Conservation (phyloP, 495 filamentous ascomycete genomes). For the Annulohypoxylon nitens region DNA sequence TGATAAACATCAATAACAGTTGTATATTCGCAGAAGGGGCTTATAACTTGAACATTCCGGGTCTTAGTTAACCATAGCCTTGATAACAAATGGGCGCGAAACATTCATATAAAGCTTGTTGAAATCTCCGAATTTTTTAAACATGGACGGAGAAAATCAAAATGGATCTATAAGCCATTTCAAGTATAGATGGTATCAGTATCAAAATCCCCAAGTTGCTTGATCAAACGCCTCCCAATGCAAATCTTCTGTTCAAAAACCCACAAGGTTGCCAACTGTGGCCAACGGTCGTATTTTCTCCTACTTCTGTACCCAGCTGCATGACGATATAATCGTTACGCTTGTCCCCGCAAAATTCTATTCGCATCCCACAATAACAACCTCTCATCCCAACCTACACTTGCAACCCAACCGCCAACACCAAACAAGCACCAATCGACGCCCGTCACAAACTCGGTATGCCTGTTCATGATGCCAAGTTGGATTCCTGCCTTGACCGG, state of each 20-base stretch:
- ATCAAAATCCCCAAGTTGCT: constrained; percentile 2
- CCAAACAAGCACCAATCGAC: constrained; percentile 99
- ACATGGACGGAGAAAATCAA: not conserved
- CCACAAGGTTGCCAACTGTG: not conserved
- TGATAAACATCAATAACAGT: no score
- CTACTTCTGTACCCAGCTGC: not conserved
- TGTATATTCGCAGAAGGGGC: no score
- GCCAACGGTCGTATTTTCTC: not conserved
- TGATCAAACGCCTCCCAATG: constrained; percentile 50
- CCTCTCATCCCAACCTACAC: constrained; percentile 91
- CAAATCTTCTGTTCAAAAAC: constrained; percentile 29
- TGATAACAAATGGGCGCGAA: no score
- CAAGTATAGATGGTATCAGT: constrained; percentile 31
- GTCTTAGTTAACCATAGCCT: not conserved
- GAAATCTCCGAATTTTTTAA: not conserved
- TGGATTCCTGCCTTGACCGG: constrained; percentile 69
- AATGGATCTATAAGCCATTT: constrained; percentile 12
- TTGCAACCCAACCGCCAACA: constrained; percentile 94
- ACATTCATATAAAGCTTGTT: not conserved
- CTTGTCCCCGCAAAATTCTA: constrained; percentile 51
- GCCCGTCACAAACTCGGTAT: constrained; percentile 97
- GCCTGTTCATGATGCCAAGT: constrained; percentile 87
- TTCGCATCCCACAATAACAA: constrained; percentile 92
- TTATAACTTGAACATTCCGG: no score
- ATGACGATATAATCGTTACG: not conserved